Base-by-base conservation (phyloP, 2,329 filamentous ascomycete genomes). In the Colletotrichum sp. region DNA sequence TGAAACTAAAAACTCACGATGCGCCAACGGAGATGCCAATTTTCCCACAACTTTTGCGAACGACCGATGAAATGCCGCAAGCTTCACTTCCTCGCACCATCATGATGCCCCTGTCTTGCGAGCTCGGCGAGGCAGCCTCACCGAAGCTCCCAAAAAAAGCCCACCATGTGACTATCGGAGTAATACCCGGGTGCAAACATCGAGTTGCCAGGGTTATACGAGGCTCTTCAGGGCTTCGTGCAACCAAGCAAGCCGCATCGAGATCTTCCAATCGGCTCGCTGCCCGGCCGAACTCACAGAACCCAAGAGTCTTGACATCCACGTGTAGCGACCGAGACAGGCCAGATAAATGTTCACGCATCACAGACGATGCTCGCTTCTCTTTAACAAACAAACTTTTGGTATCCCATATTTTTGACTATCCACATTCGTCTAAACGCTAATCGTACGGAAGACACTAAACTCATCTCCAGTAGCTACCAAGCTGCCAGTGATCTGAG, bases 381-480 rank as follows among this genome's bases (percentile, higher is more conserved):
- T 67, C 64, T 30, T 26, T 48, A 30, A 68, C 74, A 76, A 76
- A 76, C 74, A 69, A 65, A 68, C 44, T 74, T 9, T 36, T 76
- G 74, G 74, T 76, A 76, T 76, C 74, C 70, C 74, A 67, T 62
- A 64, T 71, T 69, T 72, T 75, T 68, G 34, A 26, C 70, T 72
- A 64, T 60, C 80, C 22, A 82, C 82, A 22, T 75, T 32, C 30
- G n/a, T 82, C 84, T 89, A 96, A 72, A 96, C 94, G 83, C 93
- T 95, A 82, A 96, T 96, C 3, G 95, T 96, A 84, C 94, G 93
- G 86, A 96, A 95, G 65, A 96, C 92, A 82, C 94, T 95, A 85
- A 99, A 98, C 85, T 93, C 93, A 81, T 96, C 94, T 12, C 97
- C 97, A 1, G 97, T 99, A 3, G 95, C 96, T 86, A 99, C 93